Conservation (phyloP, 2,329 filamentous ascomycete genomes). For the Aspergillus glaucus region DNA sequence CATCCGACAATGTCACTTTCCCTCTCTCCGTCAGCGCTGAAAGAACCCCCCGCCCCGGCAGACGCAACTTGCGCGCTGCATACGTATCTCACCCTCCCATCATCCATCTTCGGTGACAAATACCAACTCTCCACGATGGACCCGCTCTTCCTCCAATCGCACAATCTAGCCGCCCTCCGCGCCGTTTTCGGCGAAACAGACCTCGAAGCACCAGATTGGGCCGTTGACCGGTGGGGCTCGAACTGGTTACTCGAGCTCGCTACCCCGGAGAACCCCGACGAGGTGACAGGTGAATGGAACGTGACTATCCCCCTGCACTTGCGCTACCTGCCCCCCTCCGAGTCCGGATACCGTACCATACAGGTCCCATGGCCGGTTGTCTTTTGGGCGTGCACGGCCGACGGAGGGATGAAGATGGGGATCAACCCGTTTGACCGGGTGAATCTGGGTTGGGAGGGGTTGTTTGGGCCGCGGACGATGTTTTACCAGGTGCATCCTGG, state of each 20-base stretch:
- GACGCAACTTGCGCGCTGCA: slow-evolving; percentile 64
- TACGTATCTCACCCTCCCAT: slow-evolving; percentile 76
- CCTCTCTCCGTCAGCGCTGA: slow-evolving; percentile 47
- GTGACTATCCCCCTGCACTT: slow-evolving; percentile 70
- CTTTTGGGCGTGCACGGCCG: slow-evolving; percentile 80
- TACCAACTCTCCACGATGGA: slow-evolving; percentile 63
- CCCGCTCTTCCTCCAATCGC: slow-evolving; percentile 68
- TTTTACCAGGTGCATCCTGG: slow-evolving; percentile 71
- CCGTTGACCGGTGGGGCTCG: slow-evolving; percentile 70
- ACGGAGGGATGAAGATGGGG: slow-evolving; percentile 56
- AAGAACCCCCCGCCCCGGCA: slow-evolving; percentile 41
- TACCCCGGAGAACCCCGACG: slow-evolving; percentile 36
- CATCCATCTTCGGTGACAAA: slow-evolving; percentile 73
- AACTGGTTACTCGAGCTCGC: slow-evolving; percentile 68
- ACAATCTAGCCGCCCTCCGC: slow-evolving; percentile 65
- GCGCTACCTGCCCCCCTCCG: slow-evolving; percentile 65
- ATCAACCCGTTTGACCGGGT: slow-evolving; percentile 78
- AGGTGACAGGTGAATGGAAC: slow-evolving; percentile 21
- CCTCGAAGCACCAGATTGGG: slow-evolving; percentile 83
- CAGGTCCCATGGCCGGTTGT: slow-evolving; percentile 73
- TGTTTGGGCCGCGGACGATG: slow-evolving; percentile 69
- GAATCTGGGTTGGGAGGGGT: slow-evolving; percentile 77
- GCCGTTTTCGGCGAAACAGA: slow-evolving; percentile 72
- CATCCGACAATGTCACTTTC: slow-evolving; percentile 72
- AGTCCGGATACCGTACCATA: slow-evolving; percentile 48